phyloP scores from a whole-genome alignment of 306 rosid genomes.

The Sesbania bispinosa region DNA sequence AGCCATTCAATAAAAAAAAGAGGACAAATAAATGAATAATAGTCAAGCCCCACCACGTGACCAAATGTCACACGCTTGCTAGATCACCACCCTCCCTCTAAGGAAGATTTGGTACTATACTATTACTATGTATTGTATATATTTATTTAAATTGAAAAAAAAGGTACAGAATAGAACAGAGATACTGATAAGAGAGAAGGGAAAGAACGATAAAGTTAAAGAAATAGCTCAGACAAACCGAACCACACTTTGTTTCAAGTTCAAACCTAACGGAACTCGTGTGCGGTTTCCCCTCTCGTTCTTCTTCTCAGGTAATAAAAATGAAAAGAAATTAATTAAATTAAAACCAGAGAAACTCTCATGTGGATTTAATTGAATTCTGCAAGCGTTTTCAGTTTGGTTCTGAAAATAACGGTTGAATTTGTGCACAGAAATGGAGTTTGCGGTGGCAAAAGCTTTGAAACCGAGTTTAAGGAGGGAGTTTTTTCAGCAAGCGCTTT shows the following conservation, averaged over 20 bases:
- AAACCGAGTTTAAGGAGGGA: slow-evolving; percentile 66
- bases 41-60: slow-evolving; percentile 47
- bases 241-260: slow-evolving; percentile 36
- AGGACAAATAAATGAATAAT: slow-evolving; percentile 24
- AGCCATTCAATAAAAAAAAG: background rate
- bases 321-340: background rate
- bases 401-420: slow-evolving; percentile 3
- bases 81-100: background rate
- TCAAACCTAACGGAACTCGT: slow-evolving; percentile 38
- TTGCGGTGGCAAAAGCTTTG: slow-evolving; percentile 61
- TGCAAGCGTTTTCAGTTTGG: too few relatives aligned
- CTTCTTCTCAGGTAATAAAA: slow-evolving; percentile 40
- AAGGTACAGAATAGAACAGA: background rate
- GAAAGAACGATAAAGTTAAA: slow-evolving; percentile 27
- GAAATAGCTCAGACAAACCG: slow-evolving; percentile 33
- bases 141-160: slow-evolving; percentile 24
- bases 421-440: slow-evolving; percentile 63
- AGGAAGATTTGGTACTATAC: background rate
- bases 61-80: slow-evolving; percentile 44
- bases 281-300: too few relatives aligned
- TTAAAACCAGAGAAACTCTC: background rate
- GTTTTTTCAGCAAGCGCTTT: slow-evolving; percentile 35
- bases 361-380: background rate
- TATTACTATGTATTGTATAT: background rate
- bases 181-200: background rate